phyloP scores from a whole-genome alignment of 2,329 filamentous ascomycete species.

The Penicillium sp. region DNA sequence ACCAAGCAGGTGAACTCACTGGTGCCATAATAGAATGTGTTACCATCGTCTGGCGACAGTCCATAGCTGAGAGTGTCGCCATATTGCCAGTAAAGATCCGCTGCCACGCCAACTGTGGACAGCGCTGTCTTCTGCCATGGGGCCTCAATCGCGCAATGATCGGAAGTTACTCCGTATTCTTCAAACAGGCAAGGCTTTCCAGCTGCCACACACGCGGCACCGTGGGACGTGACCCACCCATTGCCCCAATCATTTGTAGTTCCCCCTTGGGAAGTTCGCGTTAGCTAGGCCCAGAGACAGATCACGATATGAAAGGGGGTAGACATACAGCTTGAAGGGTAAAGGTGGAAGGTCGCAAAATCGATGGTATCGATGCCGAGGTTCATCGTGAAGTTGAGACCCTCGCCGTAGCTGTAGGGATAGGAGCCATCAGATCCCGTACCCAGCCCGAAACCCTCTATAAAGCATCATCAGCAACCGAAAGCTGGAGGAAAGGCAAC shows the following conservation, averaged over 20 bases:
- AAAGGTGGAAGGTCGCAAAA: conserved; percentile 59
- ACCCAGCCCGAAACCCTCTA: conserved; percentile 59
- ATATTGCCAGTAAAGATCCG: conserved; percentile 44
- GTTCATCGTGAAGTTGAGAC: conserved; percentile 55
- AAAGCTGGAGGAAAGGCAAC: not conserved
- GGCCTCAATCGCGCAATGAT: conserved; percentile 31
- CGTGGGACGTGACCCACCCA: conserved; percentile 52
- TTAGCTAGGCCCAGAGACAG: not conserved
- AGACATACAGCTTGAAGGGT: conserved; percentile 48
- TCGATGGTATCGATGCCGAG: conserved; percentile 57
- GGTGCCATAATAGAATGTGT: conserved; percentile 37
- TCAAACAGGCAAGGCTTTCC: conserved; percentile 47
- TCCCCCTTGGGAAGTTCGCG: conserved; percentile 29
- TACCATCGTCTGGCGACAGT: conserved; percentile 31
- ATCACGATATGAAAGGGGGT: not conserved
- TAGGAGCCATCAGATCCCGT: conserved; percentile 54
- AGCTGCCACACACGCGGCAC: conserved; percentile 35
- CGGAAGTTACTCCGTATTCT: conserved; percentile 39
- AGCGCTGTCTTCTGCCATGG: conserved; percentile 41
- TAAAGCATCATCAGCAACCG: not conserved
- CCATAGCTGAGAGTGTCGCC: conserved; percentile 34
- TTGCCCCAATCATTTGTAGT: conserved; percentile 47
- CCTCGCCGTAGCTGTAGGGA: conserved; percentile 55
- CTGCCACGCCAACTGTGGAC: conserved; percentile 36
- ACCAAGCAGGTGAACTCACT: conserved; percentile 35